These are phyloP conservation scores for Citrus unshiu DNA, from an alignment of 345 rosid genomes.

Conservation along the genomic window DNA sequence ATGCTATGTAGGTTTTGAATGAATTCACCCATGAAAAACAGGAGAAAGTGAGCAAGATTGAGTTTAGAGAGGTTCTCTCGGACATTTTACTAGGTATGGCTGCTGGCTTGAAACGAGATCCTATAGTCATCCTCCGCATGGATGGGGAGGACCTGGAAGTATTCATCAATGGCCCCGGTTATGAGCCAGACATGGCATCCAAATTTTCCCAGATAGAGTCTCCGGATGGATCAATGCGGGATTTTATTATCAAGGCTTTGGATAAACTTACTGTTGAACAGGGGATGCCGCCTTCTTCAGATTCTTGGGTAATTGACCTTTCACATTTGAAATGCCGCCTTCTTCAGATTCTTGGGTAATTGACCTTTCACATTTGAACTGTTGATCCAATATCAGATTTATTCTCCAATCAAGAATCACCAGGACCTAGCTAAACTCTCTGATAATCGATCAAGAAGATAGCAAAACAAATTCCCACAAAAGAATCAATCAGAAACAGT, in stretches of 20 bases:
- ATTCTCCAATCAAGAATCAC: too few species aligned
- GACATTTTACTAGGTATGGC: slow-evolving; percentile 95
- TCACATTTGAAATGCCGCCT: background rate
- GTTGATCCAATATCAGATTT: too few species aligned
- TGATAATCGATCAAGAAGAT: too few species aligned
- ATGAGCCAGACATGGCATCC: slow-evolving; percentile 62
- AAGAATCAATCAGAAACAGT: too few species aligned
- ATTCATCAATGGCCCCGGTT: slow-evolving; percentile 61
- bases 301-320: slow-evolving; percentile 62
- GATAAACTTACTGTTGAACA: slow-evolving; percentile 79
- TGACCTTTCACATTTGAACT: too few species aligned
- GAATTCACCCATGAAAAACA: too few species aligned
- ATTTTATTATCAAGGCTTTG: slow-evolving; percentile 51
- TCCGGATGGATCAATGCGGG: slow-evolving; percentile 41
- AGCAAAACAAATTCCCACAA: too few species aligned
- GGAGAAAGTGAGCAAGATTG: too few species aligned
- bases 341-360: too few species aligned
- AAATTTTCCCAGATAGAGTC: slow-evolving; percentile 45
- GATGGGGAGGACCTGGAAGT: slow-evolving; percentile 92
- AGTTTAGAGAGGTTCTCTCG: too few species aligned
- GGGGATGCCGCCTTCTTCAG: slow-evolving; percentile 85
- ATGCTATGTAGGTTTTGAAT: too few species aligned
- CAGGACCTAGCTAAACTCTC: too few species aligned
- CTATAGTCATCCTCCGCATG: slow-evolving; percentile 84
- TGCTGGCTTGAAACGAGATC: slow-evolving; percentile 91